phyloP scores from a whole-genome alignment of 805 yeast species.

The Kodamaea jinghongensis region DNA sequence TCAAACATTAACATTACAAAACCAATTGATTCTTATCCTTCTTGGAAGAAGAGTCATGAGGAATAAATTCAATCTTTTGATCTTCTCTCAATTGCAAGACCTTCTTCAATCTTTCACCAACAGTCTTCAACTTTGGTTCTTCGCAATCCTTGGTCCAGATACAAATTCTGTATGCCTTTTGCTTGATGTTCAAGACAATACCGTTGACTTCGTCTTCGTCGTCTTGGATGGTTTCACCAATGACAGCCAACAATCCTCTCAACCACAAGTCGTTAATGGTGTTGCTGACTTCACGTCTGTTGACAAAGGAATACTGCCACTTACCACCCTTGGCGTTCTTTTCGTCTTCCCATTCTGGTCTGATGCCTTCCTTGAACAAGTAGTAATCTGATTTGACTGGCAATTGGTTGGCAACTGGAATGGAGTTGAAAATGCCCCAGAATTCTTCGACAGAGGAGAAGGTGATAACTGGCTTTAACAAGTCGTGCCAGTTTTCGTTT shows the following conservation, averaged over 20 bases:
- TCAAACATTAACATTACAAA: conserved; percentile 17
- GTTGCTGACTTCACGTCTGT: conserved; percentile 54
- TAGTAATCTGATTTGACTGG: conserved; percentile 94
- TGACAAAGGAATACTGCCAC: conserved; percentile 72
- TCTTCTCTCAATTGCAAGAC: conserved; percentile 72
- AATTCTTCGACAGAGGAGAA: conserved; percentile 96
- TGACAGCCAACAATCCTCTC: conserved; percentile 79
- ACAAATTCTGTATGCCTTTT: conserved; percentile 77
- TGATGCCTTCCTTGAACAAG: conserved; percentile 87
- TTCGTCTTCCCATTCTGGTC: conserved; percentile 98
- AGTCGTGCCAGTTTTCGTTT: conserved; percentile 86
- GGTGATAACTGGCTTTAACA: conserved; percentile 88
- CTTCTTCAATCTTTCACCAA: conserved; percentile 85
- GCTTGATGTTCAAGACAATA: conserved; percentile 85
- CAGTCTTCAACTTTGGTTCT: conserved; percentile 58
- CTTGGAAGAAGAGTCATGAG: conserved; percentile 55
- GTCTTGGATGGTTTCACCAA: conserved; percentile 93
- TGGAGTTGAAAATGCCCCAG: conserved; percentile 95
- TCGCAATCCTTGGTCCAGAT: conserved; percentile 89
- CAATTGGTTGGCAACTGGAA: conserved; percentile 87
- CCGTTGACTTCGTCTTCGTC: conserved; percentile 88
- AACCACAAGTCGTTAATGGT: conserved; percentile 91
- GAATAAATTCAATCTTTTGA: conserved; percentile 76
- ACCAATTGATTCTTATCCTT: conserved; percentile 36
- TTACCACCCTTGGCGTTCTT: conserved; percentile 89